Evolutionary conservation across 2,329 filamentous ascomycete species (phyloP).

Genomic region (Aureobasidium sp.): DNA sequence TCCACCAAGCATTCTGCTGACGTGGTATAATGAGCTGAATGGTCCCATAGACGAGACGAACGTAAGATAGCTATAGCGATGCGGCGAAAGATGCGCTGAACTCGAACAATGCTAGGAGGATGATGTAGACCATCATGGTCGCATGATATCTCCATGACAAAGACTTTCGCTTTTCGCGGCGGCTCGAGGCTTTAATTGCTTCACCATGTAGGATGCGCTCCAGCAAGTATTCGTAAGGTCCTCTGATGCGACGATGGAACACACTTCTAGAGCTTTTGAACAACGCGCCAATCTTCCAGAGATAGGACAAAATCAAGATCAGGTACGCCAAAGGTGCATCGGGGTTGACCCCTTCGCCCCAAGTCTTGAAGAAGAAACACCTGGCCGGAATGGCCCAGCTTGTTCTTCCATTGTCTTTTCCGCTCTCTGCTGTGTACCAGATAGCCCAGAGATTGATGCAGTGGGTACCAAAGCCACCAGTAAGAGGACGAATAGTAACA

Average conservation of each 20-base stretch:
- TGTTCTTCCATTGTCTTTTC: not conserved
- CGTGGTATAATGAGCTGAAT: conserved; percentile 21
- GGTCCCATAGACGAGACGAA: conserved; percentile 21
- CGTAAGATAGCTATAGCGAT: conserved; percentile 18
- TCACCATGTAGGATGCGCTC: conserved; percentile 15
- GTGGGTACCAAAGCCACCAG: conserved; percentile 20
- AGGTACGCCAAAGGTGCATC: conserved; percentile 19
- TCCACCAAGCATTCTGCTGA: conserved; percentile 13
- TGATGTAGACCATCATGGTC: conserved; percentile 10
- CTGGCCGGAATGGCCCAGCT: conserved; percentile 13
- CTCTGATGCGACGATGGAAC: conserved; percentile 16
- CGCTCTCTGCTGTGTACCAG: not conserved
- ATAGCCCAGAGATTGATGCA: conserved; percentile 18
- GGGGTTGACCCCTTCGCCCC: conserved; percentile 18
- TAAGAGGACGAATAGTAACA: conserved; percentile 19
- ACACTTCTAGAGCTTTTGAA: conserved; percentile 15
- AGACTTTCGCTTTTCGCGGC: not conserved
- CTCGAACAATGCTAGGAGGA: conserved; percentile 13
- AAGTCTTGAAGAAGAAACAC: conserved; percentile 11
- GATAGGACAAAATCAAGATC: conserved; percentile 21
- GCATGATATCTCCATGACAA: conserved; percentile 9
- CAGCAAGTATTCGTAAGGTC: conserved; percentile 15
- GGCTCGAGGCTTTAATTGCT: not conserved
- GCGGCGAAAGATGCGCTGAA: conserved; percentile 20
- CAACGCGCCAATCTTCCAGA: conserved; percentile 23